Percentiles rank a stretch among this genome's conserved stretches.
Evolutionary conservation across 345 rosid species (phyloP).

Genomic region (Salix dunnii): DNA sequence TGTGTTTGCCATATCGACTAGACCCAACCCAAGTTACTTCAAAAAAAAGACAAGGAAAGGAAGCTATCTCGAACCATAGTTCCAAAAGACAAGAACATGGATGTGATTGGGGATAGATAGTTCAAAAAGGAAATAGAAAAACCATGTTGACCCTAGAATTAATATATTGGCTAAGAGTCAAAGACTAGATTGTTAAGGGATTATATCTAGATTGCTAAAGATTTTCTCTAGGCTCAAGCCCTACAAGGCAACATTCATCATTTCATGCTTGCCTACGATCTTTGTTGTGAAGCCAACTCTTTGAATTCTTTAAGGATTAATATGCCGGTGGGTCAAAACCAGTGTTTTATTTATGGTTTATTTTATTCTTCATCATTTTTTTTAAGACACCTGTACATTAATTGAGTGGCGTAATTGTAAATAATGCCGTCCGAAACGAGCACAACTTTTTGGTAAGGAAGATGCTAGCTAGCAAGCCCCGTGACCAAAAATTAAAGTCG

Average conservation of each 20-base stretch:
- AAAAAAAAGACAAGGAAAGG: neutral
- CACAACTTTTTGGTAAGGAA: neutral
- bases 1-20: neutral
- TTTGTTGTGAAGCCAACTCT: neutral
- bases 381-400: too few relatives aligned
- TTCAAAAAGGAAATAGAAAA: too few relatives aligned
- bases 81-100: neutral
- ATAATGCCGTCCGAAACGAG: neutral
- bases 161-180: neutral
- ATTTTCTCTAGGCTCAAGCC: neutral
- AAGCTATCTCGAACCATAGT: neutral
- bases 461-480: neutral
- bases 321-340: neutral
- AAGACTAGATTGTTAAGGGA: neutral
- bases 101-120: neutral
- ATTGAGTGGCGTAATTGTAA: slow-evolving; percentile 2
- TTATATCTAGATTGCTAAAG: neutral
- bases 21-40: neutral
- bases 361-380: neutral
- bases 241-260: neutral
- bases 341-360: neutral
- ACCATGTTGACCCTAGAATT: neutral
- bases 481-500: neutral
- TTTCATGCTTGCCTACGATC: neutral
- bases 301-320: neutral